Percentiles rank a stretch among this genome's conserved stretches.
Evolutionary conservation across 2,329 filamentous ascomycete genomes (phyloP).

Genomic region (Trichoderma lentiforme): DNA sequence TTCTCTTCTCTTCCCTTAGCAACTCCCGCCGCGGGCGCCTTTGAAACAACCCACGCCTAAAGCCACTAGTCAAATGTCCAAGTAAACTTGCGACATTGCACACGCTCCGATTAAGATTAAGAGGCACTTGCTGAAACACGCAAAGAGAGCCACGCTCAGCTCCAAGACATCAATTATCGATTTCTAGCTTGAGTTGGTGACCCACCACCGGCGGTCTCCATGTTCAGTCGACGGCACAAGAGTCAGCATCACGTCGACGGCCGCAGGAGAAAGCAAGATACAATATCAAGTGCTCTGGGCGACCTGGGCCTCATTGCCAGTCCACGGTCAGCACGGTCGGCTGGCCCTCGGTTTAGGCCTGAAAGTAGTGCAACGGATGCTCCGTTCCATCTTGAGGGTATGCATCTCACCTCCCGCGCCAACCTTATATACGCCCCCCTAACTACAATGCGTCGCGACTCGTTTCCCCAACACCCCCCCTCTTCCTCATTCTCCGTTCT

Average conservation of each 20-base stretch:
- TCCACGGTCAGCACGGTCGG: conserved; percentile 15
- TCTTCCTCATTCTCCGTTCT: background rate
- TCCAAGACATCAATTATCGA: background rate
- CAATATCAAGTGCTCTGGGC: conserved; percentile 26
- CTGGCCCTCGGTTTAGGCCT: conserved; percentile 27
- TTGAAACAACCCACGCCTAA: conserved; percentile 5
- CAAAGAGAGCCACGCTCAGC: conserved; percentile 8
- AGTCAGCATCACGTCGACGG: conserved; percentile 24
- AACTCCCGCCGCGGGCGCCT: background rate
- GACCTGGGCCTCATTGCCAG: conserved; percentile 31
- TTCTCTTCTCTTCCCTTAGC: background rate
- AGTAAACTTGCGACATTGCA: conserved; percentile 4
- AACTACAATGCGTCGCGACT: conserved; percentile 2
- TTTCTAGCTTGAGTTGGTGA: conserved; percentile 3
- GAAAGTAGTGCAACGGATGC: conserved; percentile 26
- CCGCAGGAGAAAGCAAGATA: conserved; percentile 22
- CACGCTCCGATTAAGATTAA: conserved; percentile 10
- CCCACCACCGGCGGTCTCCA: conserved; percentile 27
- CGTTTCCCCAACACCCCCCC: background rate
- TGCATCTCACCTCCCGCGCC: conserved; percentile 12
- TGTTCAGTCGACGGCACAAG: conserved; percentile 38
- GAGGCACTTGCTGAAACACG: conserved; percentile 13
- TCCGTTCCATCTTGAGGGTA: conserved; percentile 33
- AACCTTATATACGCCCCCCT: conserved; percentile 1
- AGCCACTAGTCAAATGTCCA: conserved; percentile 7